Conservation (phyloP, 2,329 filamentous ascomycete genomes). For the Fusarium acutatum region DNA sequence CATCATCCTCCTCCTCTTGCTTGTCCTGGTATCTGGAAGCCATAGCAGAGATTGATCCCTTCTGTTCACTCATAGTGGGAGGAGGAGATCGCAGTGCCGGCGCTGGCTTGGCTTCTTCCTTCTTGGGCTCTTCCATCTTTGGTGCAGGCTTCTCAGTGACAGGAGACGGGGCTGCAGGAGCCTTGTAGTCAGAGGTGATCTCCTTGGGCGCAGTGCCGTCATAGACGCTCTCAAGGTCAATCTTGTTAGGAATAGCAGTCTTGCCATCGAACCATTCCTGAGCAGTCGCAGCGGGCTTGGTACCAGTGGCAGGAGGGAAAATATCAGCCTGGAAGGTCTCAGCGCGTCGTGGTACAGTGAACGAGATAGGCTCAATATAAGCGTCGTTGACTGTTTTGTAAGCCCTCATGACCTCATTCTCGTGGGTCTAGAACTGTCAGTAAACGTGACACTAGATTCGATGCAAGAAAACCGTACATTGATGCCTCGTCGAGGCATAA, state of each 20-base stretch:
- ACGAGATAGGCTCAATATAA: constrained; percentile 96
- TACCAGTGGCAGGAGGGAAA: constrained; percentile 84
- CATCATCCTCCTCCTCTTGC: constrained; percentile 66
- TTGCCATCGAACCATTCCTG: constrained; percentile 89
- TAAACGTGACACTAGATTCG: background rate
- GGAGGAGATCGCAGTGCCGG: constrained; percentile 58
- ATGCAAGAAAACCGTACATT: constrained; percentile 66
- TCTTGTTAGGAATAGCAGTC: constrained; percentile 84
- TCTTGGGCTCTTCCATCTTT: constrained; percentile 57
- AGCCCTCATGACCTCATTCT: constrained; percentile 94
- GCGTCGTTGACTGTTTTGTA: constrained; percentile 97
- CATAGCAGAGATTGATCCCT: constrained; percentile 84
- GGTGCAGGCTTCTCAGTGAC: constrained; percentile 50
- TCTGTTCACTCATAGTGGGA: constrained; percentile 82
- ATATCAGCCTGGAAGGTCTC: constrained; percentile 98
- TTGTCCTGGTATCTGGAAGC: constrained; percentile 87
- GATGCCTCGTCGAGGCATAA: constrained; percentile 92
- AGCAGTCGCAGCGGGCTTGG: constrained; percentile 81
- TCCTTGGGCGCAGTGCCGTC: constrained; percentile 84
- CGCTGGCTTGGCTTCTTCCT: constrained; percentile 63
- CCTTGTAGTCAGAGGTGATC: constrained; percentile 74
- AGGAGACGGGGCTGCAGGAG: constrained; percentile 57
- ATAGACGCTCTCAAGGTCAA: constrained; percentile 91
- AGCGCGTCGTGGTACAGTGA: constrained; percentile 92
- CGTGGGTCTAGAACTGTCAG: constrained; percentile 71